Evolutionary conservation across 2,329 filamentous ascomycete species (phyloP), one percentile per base, ranked within the genome.

Genomic region (Aspergillus phoenicis): DNA sequence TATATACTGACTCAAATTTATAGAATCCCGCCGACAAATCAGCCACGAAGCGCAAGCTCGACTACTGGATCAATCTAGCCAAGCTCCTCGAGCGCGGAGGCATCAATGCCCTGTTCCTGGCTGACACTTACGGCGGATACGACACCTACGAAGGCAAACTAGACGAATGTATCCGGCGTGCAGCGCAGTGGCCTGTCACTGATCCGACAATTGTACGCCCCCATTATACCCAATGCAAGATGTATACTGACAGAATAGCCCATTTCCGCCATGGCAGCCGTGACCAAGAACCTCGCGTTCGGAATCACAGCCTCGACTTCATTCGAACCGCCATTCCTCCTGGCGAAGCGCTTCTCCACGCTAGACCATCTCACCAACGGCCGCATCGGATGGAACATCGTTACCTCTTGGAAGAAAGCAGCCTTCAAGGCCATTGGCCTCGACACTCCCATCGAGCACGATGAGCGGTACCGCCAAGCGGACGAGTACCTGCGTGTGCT

Each of bases 331-430:
- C 86, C 86, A 0, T 89, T 87, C 60, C 71, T 87, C 1, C 75
- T 89, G 0, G 87, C 86, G 0, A 87, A 87, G 69, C 77, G 85
- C 0, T 87, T 89, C 58, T 87, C 84, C 0, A 87, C 84, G 0
- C 71, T 89, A 0, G 86, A 89, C 60, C 86, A 89, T 70, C 76
- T 89, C 47, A 89, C 87, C 0, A 77, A 81, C 3, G 87, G 86
- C 0, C 78, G 87, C 0, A 81, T 89, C 36, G 86, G 85, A 0
- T 88, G 87, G 87, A 89, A 89, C 62, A 87, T 89, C 20, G 87
- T 90, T 0, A 89, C 86, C 0, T 82, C 79, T 1, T 87, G 83
- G 81, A 86, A 85, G 69, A 87, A 88, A 67, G 80, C 83, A 0
- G 85, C 86, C 0, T 86, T 87, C 71, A 87, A 87, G 67, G 85